Evolutionary conservation across 805 yeast genomes (phyloP), one percentile per base, ranked within the genome.

Genomic region (Pichia gijzeniarum): DNA sequence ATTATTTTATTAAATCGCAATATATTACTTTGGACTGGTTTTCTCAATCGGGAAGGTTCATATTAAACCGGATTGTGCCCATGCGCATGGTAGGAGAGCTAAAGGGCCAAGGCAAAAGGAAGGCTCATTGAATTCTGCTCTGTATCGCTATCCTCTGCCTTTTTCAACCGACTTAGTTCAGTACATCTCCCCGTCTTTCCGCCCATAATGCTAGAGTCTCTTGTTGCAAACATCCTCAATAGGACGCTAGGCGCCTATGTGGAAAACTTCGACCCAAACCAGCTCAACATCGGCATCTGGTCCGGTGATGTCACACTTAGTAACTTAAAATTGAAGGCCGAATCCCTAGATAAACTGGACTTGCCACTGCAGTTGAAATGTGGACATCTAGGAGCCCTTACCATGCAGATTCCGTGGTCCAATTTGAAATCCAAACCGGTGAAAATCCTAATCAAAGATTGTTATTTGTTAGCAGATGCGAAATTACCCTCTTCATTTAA

Each of bases 321-420:
- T 50, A 81, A 90, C 60, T 73, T 95, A 50, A 75, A 82, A 39
- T 70, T 93, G 48, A 88, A 86, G 65, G 83, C 85, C 50, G 97
- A 90, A 68, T 88, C 96, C 3, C 70, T 93, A 39, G 99, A 95
- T 63, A 76, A 84, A 54, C 74, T 93, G 52, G 79, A 85, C 50
- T 66, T 95, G 33, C 99, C 99, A 2, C 66, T 93, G 32, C 86
- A 90, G 61, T 91, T 95, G 13, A 76, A 78, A 50, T 85, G 84
- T 59, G 99, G 99, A 35, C 88, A 86, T 59, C 63, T 93, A 47
- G 99, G 98, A 1, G 86, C 84, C 53, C 71, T 93, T 51, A 84
- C 95, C 0, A 68, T 93, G 44, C 96, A 86, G 59, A 91, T 93
- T 33, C 99, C 99, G 0, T 95, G 98, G 97, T 83, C 97, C 1